A percentile compares a stretch with the other conserved stretches of the same genome.
Conservation (phyloP, 2,329 filamentous ascomycete genomes). For the Fusarium piperis region DNA sequence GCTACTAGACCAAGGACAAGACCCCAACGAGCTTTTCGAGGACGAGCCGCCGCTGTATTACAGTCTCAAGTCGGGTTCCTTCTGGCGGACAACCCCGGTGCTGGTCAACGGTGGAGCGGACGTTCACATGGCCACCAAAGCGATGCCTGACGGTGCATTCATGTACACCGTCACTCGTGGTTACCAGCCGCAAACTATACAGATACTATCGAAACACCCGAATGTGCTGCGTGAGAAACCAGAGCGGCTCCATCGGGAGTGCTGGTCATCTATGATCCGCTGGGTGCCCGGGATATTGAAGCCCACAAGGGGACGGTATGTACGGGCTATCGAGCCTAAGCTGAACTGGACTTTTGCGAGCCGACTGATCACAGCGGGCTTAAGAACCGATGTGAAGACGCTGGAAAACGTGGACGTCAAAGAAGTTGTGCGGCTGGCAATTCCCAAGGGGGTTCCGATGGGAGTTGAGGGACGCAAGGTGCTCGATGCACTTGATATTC, state of each 20-base stretch:
- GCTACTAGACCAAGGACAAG: slow-evolving; percentile 38
- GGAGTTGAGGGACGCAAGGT: slow-evolving; percentile 36
- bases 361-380: slow-evolving; percentile 34
- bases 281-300: slow-evolving; percentile 17
- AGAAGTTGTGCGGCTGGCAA: slow-evolving; percentile 33
- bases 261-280: slow-evolving; percentile 38
- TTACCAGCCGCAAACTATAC: slow-evolving; percentile 40
- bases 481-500: slow-evolving; percentile 38
- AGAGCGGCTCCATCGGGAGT: slow-evolving; percentile 33
- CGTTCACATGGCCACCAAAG: slow-evolving; percentile 35
- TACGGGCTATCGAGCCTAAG: slow-evolving; percentile 18
- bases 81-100: slow-evolving; percentile 42
- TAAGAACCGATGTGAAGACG: slow-evolving; percentile 39
- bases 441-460: slow-evolving; percentile 31
- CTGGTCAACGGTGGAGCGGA: slow-evolving; percentile 41
- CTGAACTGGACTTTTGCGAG: slow-evolving; percentile 41
- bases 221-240: slow-evolving; percentile 30
- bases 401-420: slow-evolving; percentile 32
- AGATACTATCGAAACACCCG: slow-evolving; percentile 40
- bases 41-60: slow-evolving; percentile 41
- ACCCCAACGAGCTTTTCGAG: slow-evolving; percentile 40
- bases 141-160: slow-evolving; percentile 42
- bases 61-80: slow-evolving; percentile 41
- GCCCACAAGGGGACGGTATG: not conserved
- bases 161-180: slow-evolving; percentile 41